Evolutionary conservation across 768 basidiomycete species (phyloP), one percentile per base, ranked within the genome.

Genomic region (Lactarius sp.): DNA sequence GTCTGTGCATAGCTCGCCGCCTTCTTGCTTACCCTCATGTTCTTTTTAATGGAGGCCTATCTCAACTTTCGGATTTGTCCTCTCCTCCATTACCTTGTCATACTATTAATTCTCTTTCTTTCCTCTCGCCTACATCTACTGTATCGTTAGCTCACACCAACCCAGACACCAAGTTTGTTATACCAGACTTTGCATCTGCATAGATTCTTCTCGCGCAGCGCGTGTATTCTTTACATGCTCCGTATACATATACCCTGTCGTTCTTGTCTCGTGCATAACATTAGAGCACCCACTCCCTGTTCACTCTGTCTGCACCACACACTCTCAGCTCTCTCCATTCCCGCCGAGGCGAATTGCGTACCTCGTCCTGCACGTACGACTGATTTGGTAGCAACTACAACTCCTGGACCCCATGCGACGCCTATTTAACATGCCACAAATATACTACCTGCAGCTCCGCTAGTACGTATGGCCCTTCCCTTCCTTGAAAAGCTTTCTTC

Each of bases 71-170:
- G 13, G 41, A 20, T 6, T 46, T 49, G 27, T 27, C 10, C 22
- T 27, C 22, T 27, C 20, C 1, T 47, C 2, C n/a, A 47, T 12
- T 49, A 12, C 39, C 18, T 56, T 18, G 33, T 47, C 42, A 37
- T 27, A 27, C 27, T 27, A 27, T 27, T 27, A 46, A 37, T 18
- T 22, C 44, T 20, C 13, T 41, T 46, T 57, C 8, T 42, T 54
- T 50, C 7, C 47, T 34, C n/a, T 22, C 51, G 22, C 16, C 39
- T 51, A 52, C 47, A 56, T 56, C 13, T 41, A 41, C 63, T 64
- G 63, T 64, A 64, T 64, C 63, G 58, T 51, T 64, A 64, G 63
- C 58, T n/a, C 57, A 31, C 20, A 52, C 42, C 42, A 50, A 14
- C 51, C 27, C 61, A 20, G 33, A 22, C 49, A 46, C 36, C 27